These are phyloP conservation scores for Cladosporium colombiae DNA, from an alignment of 2,329 filamentous ascomycete genomes.

Conservation along the genomic window DNA sequence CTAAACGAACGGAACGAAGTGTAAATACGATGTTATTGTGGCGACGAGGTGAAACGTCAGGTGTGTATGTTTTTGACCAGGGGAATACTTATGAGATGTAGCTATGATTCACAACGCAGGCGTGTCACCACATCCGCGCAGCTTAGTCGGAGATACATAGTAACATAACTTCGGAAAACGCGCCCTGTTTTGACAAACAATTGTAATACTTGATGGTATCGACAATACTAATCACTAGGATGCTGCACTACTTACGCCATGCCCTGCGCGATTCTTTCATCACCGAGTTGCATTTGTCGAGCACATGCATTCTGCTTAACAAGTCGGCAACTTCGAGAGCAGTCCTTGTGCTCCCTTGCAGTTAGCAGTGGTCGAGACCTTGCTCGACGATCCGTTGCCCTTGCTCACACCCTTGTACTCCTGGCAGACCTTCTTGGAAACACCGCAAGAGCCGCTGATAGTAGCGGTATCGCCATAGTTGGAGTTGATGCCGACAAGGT, in stretches of 20 bases:
- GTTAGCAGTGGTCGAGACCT: constrained; percentile 20
- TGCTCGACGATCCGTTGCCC: constrained; percentile 20
- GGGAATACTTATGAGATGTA: too few relatives aligned
- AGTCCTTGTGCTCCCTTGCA: constrained; percentile 22
- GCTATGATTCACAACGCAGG: too few relatives aligned
- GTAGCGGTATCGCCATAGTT: constrained; percentile 26
- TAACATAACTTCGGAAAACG: too few relatives aligned
- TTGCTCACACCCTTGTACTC: constrained; percentile 24
- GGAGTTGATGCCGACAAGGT: constrained; percentile 25
- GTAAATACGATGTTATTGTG: too few relatives aligned
- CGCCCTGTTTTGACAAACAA: too few relatives aligned
- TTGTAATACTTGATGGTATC: too few relatives aligned
- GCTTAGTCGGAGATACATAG: too few relatives aligned
- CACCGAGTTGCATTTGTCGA: background rate
- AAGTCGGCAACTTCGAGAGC: constrained; percentile 21
- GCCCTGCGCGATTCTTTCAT: background rate
- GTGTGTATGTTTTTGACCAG: too few relatives aligned
- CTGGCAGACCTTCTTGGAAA: constrained; percentile 25
- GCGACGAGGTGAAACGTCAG: too few relatives aligned
- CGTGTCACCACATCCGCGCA: too few relatives aligned
- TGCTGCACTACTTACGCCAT: background rate
- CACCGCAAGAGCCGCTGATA: constrained; percentile 25
- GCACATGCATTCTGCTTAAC: constrained; percentile 2
- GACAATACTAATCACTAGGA: background rate
- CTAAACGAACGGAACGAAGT: too few relatives aligned